Percentiles rank a stretch among this genome's conserved stretches.
These are phyloP conservation scores for Primulina huaijiensis DNA, from an alignment of 257 asterid genomes.

Conservation along the genomic window DNA sequence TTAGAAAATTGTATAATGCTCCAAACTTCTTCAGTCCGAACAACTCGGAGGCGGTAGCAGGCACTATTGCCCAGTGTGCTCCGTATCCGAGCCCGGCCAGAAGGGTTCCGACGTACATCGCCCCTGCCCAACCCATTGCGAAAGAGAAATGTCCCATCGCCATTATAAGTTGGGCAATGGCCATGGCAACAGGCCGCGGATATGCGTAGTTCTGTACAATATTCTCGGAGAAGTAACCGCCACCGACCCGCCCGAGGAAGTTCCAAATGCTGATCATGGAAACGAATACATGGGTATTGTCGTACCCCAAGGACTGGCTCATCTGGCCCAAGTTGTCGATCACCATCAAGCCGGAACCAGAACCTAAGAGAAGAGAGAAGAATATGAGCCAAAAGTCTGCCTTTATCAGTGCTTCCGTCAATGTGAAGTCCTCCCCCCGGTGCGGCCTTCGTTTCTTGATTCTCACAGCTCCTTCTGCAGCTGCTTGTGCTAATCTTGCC, in stretches of 20 bases:
- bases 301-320: conserved; percentile 53
- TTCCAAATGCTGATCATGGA: conserved; percentile 63
- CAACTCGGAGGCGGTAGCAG: conserved; percentile 54
- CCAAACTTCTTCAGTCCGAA: conserved; percentile 54
- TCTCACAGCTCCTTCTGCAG: conserved; percentile 55
- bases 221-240: conserved; percentile 52
- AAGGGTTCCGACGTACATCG: conserved; percentile 47
- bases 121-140: conserved; percentile 56
- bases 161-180: conserved; percentile 45
- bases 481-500: conserved; percentile 44
- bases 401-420: conserved; percentile 46
- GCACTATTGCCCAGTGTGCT: conserved; percentile 60
- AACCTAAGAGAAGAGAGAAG: conserved; percentile 50
- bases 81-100: conserved; percentile 54
- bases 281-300: conserved; percentile 49
- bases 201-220: conserved; percentile 51
- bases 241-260: conserved; percentile 54
- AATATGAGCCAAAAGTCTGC: conserved; percentile 55
- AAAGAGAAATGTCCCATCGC: conserved; percentile 49
- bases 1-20: conserved; percentile 50
- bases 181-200: conserved; percentile 49
- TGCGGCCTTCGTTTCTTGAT: conserved; percentile 48
- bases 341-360: conserved; percentile 56
- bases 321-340: conserved; percentile 57
- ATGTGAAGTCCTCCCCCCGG: conserved; percentile 54